These are phyloP conservation scores for Plasmodium inui DNA, from an alignment of 169 alveolate genomes.

Conservation along the genomic window DNA sequence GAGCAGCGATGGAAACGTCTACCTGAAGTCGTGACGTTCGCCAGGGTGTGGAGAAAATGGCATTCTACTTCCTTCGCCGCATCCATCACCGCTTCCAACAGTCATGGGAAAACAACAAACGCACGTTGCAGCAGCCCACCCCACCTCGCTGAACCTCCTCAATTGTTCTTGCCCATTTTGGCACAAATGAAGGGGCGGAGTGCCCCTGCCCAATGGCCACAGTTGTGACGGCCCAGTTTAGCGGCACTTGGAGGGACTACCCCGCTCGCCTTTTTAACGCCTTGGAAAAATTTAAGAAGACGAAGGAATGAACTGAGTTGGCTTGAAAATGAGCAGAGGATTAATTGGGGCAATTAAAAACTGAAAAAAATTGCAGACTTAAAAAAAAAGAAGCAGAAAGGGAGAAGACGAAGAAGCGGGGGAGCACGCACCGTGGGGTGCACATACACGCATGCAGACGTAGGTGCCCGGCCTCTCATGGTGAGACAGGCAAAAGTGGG, in stretches of 20 bases:
- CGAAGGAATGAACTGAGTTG: neutral
- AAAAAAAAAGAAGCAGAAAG: neutral
- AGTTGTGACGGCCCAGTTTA: too few relatives aligned
- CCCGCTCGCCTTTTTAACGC: neutral
- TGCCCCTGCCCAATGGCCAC: neutral
- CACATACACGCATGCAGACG: neutral
- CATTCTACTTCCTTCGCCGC: too few relatives aligned
- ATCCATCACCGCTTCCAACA: too few relatives aligned
- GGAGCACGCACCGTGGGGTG: neutral
- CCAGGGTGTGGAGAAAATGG: too few relatives aligned
- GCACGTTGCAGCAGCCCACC: neutral
- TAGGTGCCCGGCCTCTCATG: too few relatives aligned
- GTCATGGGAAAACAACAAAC: neutral
- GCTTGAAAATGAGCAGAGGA: neutral
- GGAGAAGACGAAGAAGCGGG: neutral
- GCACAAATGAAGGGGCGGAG: neutral
- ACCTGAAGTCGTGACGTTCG: neutral
- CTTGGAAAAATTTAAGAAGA: neutral
- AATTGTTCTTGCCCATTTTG: neutral
- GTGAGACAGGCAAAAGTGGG: too few relatives aligned
- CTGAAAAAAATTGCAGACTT: neutral
- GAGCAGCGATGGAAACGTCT: neutral
- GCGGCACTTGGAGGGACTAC: neutral
- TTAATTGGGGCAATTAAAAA: neutral
- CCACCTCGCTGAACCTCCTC: too few relatives aligned